Evolutionary conservation across 495 filamentous ascomycete genomes (phyloP), one percentile per base, ranked within the genome.

Genomic region (Rhypophila decipiens): DNA sequence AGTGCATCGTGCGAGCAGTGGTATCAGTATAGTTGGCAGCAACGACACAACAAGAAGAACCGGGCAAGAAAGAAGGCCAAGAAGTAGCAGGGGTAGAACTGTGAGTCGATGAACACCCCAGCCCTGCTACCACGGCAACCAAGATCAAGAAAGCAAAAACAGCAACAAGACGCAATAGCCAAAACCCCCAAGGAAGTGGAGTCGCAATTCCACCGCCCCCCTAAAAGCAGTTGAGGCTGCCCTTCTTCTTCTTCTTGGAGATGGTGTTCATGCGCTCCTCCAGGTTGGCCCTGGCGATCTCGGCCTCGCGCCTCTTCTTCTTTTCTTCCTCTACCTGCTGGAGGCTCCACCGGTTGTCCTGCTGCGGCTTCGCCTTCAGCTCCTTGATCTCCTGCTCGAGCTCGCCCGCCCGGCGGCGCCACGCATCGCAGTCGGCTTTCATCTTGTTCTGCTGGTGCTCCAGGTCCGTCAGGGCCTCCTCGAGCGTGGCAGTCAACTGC

Each of bases 211-310:
- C 27, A 13, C 45, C 21, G 44, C 54, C 46, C 49, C 38, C 43
- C 59, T 85, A 98, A 70, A 98, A 98, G 75, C 93, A 98, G 71
- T 95, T 96, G 58, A 98, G 81, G 24, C 85, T 87, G 60, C 88
- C 85, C 81, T 93, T 93, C 75, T 88, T 88, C 82, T 96, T 95
- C 75, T 90, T 95, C 71, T 90, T 90, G 62, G 82, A 85, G 59
- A 95, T 82, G n/a, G 81, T 85, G 49, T 86, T 84, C 91, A 98
- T 96, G 11, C 90, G 77, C 71, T 94, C 88, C 67, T 98, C 93
- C 3, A 97, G 76, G 58, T 94, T 84, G 49, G 82, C 86, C 44
- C 86, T 72, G 31, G 94, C 94, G 57, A 83, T 78, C 68, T 98
- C 93, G 21, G 94, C 90, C 55, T 95, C 86, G 39, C 81, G 73